Percentiles rank a stretch among this genome's conserved stretches.
phyloP scores from a whole-genome alignment of 495 filamentous ascomycete genomes.

The Daldinia childiae region DNA sequence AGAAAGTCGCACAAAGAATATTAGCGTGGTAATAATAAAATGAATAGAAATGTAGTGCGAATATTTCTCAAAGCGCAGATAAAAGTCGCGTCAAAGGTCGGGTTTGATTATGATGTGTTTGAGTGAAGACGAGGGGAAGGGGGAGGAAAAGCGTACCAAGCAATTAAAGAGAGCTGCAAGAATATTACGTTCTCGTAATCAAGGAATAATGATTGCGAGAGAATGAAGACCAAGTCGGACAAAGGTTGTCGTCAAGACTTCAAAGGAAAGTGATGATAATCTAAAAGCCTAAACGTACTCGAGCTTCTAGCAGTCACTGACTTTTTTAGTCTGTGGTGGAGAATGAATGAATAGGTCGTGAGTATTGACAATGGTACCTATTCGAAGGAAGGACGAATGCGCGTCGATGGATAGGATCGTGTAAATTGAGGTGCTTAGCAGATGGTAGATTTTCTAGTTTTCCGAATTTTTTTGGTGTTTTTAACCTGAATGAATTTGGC shows the following conservation, averaged over 20 bases:
- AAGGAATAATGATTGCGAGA: slow-evolving; percentile 23
- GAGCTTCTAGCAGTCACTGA: slow-evolving; percentile 18
- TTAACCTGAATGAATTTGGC: slow-evolving; percentile 58
- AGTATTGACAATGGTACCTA: slow-evolving; percentile 22
- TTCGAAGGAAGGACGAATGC: slow-evolving; percentile 21
- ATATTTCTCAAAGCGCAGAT: background rate
- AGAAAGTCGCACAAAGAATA: background rate
- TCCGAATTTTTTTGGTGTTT: slow-evolving; percentile 67
- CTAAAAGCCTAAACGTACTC: slow-evolving; percentile 30
- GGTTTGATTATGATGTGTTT: background rate
- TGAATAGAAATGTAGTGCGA: background rate
- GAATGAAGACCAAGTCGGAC: slow-evolving; percentile 29
- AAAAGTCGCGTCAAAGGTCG: slow-evolving; percentile 2
- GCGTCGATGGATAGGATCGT: slow-evolving; percentile 20
- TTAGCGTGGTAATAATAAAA: slow-evolving; percentile 15
- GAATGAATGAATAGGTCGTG: slow-evolving; percentile 21
- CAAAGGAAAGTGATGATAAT: slow-evolving; percentile 25
- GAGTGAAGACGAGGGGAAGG: background rate
- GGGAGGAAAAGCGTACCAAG: slow-evolving; percentile 21
- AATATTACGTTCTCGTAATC: slow-evolving; percentile 29
- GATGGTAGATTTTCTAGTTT: slow-evolving; percentile 46
- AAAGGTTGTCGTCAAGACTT: slow-evolving; percentile 36
- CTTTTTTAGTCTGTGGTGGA: background rate
- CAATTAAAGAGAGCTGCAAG: slow-evolving; percentile 27
- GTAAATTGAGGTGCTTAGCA: slow-evolving; percentile 30